phyloP scores from a whole-genome alignment of 2,329 filamentous ascomycete genomes.

The Graphilbum sp. region DNA sequence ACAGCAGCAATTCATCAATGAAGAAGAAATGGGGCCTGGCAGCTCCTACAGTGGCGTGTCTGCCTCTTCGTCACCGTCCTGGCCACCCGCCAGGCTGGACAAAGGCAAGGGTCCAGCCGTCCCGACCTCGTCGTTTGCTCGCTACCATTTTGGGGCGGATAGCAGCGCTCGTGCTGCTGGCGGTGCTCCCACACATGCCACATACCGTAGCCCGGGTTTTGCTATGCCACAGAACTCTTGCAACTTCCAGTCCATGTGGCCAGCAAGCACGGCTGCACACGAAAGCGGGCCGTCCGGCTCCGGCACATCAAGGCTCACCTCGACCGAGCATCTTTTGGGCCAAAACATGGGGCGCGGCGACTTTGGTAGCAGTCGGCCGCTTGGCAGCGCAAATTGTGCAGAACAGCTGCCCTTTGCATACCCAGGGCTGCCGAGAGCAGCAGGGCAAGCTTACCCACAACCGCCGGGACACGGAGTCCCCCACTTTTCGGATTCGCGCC shows the following conservation, averaged over 20 bases:
- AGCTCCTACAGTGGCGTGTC: background rate
- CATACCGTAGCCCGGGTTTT: background rate
- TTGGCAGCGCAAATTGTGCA: too few relatives aligned
- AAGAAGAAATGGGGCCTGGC: too few relatives aligned
- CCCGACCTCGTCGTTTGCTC: background rate
- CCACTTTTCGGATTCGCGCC: background rate
- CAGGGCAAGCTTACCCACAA: background rate
- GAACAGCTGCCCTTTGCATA: too few relatives aligned
- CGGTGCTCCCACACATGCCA: too few relatives aligned
- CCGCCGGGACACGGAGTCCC: background rate
- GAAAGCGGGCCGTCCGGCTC: background rate
- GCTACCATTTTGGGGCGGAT: background rate
- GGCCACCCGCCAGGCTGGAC: background rate
- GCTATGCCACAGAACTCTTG: background rate
- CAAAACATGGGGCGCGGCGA: background rate
- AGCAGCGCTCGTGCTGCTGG: too few relatives aligned
- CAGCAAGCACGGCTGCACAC: background rate
- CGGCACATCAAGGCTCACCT: too few relatives aligned
- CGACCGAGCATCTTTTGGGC: too few relatives aligned
- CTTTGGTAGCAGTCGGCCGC: background rate
- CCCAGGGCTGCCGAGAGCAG: too few relatives aligned
- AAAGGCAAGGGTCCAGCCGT: constrained; percentile 1
- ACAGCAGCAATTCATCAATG: background rate
- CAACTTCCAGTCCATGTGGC: background rate
- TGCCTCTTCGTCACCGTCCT: background rate